These are phyloP conservation scores for Dictyostelium intermedium DNA, from an alignment of 78 protist genomes.

Conservation along the genomic window DNA sequence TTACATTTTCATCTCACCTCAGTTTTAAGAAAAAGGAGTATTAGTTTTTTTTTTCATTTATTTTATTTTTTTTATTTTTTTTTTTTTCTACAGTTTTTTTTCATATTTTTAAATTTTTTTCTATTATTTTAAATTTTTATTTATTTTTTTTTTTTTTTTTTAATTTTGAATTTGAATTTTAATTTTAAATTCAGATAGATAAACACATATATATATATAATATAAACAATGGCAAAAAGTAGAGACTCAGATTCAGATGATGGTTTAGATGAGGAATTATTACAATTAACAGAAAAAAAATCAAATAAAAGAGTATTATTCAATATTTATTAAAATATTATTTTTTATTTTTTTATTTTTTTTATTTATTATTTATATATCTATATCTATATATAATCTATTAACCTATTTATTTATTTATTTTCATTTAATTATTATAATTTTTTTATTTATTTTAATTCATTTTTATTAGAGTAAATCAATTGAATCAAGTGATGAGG, in stretches of 20 bases:
- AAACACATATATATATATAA: background rate
- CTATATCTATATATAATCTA: background rate
- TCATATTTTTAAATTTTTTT: background rate
- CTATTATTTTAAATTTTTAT: too few relatives aligned
- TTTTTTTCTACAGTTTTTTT: too few relatives aligned
- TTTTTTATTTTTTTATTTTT: background rate
- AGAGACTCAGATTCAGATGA: constrained; percentile 22
- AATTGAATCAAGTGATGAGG: background rate
- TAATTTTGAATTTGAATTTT: background rate
- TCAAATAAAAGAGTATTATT: constrained; percentile 25
- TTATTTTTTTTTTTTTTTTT: background rate
- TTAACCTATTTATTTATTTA: too few relatives aligned
- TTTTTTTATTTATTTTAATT: background rate
- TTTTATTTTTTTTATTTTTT: too few relatives aligned
- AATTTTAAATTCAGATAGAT: background rate
- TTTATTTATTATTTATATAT: background rate
- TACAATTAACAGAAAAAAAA: constrained; percentile 29
- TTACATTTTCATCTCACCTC: background rate
- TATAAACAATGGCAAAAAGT: constrained; percentile 15
- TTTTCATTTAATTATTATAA: too few relatives aligned
- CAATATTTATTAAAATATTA: background rate
- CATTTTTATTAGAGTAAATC: background rate
- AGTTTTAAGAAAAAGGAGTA: too few relatives aligned
- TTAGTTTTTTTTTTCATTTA: too few relatives aligned
- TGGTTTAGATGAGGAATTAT: constrained; percentile 48